Conservation (phyloP, 768 basidiomycete species). For the Tulasnella sp. region DNA sequence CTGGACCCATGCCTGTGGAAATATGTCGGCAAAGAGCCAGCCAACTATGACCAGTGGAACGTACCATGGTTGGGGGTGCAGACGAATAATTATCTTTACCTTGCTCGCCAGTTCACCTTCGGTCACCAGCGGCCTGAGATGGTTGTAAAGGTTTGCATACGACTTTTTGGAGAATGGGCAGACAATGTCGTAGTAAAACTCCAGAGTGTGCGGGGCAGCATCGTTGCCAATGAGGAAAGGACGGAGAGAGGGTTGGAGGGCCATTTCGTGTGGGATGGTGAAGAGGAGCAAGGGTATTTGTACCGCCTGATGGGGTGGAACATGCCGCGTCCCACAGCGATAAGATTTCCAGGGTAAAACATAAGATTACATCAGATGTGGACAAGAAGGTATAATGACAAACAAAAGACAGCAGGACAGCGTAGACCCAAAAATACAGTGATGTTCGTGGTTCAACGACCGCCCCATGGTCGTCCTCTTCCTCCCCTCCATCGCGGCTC, state of each 20-base stretch:
- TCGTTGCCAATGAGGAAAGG: conserved; percentile 49
- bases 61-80: conserved; percentile 28
- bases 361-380: too few species aligned
- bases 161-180: conserved; percentile 45
- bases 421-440: not conserved
- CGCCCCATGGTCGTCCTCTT: not conserved
- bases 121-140: conserved; percentile 33
- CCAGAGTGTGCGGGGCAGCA: conserved; percentile 62
- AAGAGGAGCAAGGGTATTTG: too few species aligned
- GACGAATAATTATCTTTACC: conserved; percentile 41
- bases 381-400: too few species aligned
- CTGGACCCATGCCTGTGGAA: conserved; percentile 62
- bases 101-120: conserved; percentile 47
- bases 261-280: too few species aligned
- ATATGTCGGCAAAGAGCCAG: conserved; percentile 36
- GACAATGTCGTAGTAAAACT: conserved; percentile 78
- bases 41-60: conserved; percentile 9
- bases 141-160: conserved; percentile 41
- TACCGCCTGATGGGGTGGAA: too few species aligned
- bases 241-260: conserved; percentile 60
- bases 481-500: not conserved
- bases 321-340: too few species aligned
- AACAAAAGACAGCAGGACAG: too few species aligned
- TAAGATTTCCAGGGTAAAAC: too few species aligned
- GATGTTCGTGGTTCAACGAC: not conserved